A percentile compares a stretch with the other conserved stretches of the same genome.
Evolutionary conservation across 768 basidiomycete genomes (phyloP).

Genomic region (Crassisporium funariophilum): DNA sequence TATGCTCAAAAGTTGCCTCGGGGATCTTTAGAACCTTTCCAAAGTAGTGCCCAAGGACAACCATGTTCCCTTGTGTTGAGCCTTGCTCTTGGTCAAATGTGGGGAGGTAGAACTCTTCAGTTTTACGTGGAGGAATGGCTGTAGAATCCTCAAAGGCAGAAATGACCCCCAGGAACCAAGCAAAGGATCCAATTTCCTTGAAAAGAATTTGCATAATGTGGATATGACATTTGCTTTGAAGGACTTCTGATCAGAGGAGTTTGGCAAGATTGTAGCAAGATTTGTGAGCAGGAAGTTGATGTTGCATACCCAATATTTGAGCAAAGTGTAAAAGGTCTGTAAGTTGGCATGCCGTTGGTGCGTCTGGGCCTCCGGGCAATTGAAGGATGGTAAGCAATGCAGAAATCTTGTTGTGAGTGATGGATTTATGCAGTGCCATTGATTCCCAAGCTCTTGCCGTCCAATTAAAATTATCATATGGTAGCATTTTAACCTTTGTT

Average conservation of each 20-base stretch:
- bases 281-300: constrained; percentile 8
- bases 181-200: constrained; percentile 4
- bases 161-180: not conserved
- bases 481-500: constrained; percentile 17
- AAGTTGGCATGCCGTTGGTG: constrained; percentile 3
- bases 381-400: constrained; percentile 17
- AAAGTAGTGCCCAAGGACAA: constrained; percentile 19
- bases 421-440: constrained; percentile 10
- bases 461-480: constrained; percentile 29
- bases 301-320: constrained; percentile 1
- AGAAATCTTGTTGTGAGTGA: constrained; percentile 23
- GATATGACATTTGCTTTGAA: constrained; percentile 9
- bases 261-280: constrained; percentile 7
- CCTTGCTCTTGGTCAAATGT: constrained; percentile 22
- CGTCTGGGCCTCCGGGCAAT: not conserved
- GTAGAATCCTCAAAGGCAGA: constrained; percentile 4
- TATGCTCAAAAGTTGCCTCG: constrained; percentile 10
- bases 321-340: constrained; percentile 5
- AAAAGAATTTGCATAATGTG: constrained; percentile 5
- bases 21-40: constrained; percentile 16
- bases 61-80: constrained; percentile 19
- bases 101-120: constrained; percentile 18
- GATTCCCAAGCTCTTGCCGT: constrained; percentile 15
- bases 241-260: not conserved
- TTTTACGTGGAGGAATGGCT: constrained; percentile 5